Evolutionary conservation across 805 yeast genomes (phyloP).

Genomic region (Zygotorulaspora florentina): DNA sequence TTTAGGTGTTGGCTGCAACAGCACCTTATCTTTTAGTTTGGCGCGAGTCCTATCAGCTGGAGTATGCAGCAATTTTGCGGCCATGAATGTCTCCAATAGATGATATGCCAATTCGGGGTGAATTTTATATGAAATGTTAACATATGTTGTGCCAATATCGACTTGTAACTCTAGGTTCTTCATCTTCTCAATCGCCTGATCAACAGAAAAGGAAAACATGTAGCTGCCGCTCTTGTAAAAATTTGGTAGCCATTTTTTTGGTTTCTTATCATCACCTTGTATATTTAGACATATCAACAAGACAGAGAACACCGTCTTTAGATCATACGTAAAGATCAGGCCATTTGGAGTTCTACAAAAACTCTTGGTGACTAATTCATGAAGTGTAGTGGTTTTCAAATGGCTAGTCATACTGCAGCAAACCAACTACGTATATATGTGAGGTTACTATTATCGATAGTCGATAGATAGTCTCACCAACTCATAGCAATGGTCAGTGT

Average conservation of each 20-base stretch:
- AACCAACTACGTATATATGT: too few species aligned
- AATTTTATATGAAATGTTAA: constrained; percentile 52
- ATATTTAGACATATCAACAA: constrained; percentile 43
- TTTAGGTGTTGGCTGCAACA: constrained; percentile 85
- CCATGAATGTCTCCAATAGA: constrained; percentile 49
- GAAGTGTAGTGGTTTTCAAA: constrained; percentile 22
- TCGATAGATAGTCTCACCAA: too few species aligned
- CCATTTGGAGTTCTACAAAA: constrained; percentile 52
- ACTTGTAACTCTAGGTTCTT: constrained; percentile 44
- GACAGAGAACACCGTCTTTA: constrained; percentile 57
- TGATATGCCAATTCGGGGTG: constrained; percentile 46
- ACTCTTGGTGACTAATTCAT: constrained; percentile 42
- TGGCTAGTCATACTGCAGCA: constrained; percentile 1
- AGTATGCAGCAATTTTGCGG: constrained; percentile 62
- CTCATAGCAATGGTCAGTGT: too few species aligned
- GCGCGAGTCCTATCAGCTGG: constrained; percentile 69
- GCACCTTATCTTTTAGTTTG: constrained; percentile 40
- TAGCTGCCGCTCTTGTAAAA: constrained; percentile 30
- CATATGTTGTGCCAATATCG: constrained; percentile 46
- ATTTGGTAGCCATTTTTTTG: constrained; percentile 28
- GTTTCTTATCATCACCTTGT: constrained; percentile 28
- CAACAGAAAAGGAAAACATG: constrained; percentile 51
- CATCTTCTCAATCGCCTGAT: constrained; percentile 53
- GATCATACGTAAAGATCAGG: constrained; percentile 49
- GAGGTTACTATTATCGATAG: not conserved